These are phyloP conservation scores for Aspergillus hortae DNA, from an alignment of 2,329 filamentous ascomycete species.

Conservation along the genomic window DNA sequence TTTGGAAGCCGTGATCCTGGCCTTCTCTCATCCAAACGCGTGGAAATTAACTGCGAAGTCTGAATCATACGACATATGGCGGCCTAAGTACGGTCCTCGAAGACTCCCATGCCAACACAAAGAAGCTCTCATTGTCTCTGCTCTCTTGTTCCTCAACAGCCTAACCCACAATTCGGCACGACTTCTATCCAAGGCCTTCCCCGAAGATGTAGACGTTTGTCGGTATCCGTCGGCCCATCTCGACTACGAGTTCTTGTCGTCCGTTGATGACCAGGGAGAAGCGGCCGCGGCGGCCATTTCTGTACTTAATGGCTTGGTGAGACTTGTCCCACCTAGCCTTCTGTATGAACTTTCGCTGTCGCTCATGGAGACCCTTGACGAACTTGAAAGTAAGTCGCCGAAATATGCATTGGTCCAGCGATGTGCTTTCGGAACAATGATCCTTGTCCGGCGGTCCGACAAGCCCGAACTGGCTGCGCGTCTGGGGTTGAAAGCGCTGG, in stretches of 20 bases:
- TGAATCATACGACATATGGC: background rate
- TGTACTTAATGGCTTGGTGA: background rate
- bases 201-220: background rate
- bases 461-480: background rate
- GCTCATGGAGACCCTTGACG: background rate
- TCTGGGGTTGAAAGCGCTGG: background rate
- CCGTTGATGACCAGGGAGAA: background rate
- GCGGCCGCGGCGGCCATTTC: background rate
- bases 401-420: background rate
- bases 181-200: background rate
- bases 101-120: background rate
- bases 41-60: background rate
- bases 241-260: constrained; percentile 3
- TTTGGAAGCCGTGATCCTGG: background rate
- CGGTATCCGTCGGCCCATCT: constrained; percentile 4
- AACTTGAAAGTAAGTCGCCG: background rate
- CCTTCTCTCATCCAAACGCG: background rate
- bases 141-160: background rate
- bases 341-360: background rate
- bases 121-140: background rate
- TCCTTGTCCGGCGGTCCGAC: background rate
- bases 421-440: background rate
- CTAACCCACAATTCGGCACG: background rate
- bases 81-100: background rate
- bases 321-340: background rate